Base-by-base conservation (phyloP, 1,139 yeast species). In the Suhomyces terraborum region DNA sequence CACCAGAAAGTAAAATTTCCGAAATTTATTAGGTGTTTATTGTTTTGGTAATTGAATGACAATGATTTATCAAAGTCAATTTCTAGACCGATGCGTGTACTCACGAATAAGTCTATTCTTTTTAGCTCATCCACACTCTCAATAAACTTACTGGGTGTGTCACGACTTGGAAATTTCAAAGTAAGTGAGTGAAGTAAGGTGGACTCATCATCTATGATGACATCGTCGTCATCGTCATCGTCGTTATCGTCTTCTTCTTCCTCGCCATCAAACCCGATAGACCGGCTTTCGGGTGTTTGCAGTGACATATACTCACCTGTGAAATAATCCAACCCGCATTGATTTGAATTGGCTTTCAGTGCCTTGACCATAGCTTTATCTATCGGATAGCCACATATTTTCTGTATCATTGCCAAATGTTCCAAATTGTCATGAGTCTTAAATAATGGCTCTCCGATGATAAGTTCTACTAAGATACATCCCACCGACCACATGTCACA, bases 401-500 rank as follows among this genome's bases (percentile, higher is more conserved):
- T 82, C 62, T 93, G 94, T 86, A 94, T 93, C 84, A 94, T 82
- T 12, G 96, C 96, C 59, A 94, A 72, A 65, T 94, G 98, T 62
- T 93, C 98, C 44, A 83, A 69, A 61, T 93, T 91, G 57, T 93
- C 97, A 61, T 93, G 97, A 1, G 98, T 94, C 51, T 88, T 91
- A 63, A 93, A 94, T 23, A 94, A 66, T 0, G 97, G 96, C 54
- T 88, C 96, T n/a, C 98, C 99, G 22, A 95, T 88, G 38, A 88
- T 83, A 39, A 94, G 67, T 64, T 94, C 98, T 9, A 89, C 91
- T 32, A 94, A 67, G 12, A 94, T 89, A 61, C 98, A 91, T 1
- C 97, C 99, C 42, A 93, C 76, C 1, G 96, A 88, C 99, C 98
- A 94, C 66, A 93, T 71, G 62, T 94, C 99, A 63, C 98, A 93